Percentiles rank a stretch among this genome's conserved stretches.
Conservation (phyloP, 805 yeast species). For the Priceomyces castillae region DNA sequence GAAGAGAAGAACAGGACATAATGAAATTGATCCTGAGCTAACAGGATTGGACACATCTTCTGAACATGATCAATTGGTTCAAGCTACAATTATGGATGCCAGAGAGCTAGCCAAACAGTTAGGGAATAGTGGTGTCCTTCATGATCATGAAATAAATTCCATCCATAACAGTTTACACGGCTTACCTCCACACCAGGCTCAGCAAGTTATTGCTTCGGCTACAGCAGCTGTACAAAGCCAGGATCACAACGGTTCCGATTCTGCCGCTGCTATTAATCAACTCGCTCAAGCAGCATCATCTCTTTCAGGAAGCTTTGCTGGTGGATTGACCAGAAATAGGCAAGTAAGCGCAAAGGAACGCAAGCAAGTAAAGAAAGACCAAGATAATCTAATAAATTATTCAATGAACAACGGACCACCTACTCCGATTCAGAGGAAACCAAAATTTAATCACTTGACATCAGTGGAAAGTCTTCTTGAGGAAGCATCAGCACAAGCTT, state of each 20-base stretch:
- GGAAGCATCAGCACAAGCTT: slow-evolving; percentile 34
- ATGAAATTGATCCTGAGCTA: slow-evolving; percentile 39
- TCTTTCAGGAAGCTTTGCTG: slow-evolving; percentile 11
- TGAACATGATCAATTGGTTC: slow-evolving; percentile 64
- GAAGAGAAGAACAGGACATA: slow-evolving; percentile 9
- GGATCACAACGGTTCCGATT: slow-evolving; percentile 10
- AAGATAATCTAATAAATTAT: slow-evolving; percentile 5
- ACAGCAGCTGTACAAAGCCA: slow-evolving; percentile 23
- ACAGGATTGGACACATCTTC: slow-evolving; percentile 33
- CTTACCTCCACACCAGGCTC: slow-evolving; percentile 25
- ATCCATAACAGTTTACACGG: slow-evolving; percentile 14
- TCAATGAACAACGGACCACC: slow-evolving; percentile 4
- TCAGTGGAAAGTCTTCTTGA: slow-evolving; percentile 33
- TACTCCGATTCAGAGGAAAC: slow-evolving; percentile 8
- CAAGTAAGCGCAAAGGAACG: slow-evolving; percentile 3
- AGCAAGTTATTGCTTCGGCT: slow-evolving; percentile 28
- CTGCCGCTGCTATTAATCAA: slow-evolving; percentile 25
- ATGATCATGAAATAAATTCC: slow-evolving; percentile 10
- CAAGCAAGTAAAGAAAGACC: slow-evolving; percentile 7
- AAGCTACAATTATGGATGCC: slow-evolving; percentile 69
- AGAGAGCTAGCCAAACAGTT: slow-evolving; percentile 54
- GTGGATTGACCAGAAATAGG: not conserved
- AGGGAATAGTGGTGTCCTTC: slow-evolving; percentile 15
- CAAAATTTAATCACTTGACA: slow-evolving; percentile 24
- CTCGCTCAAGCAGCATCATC: slow-evolving; percentile 30